These are phyloP conservation scores for Leccinum subtestaceum DNA, from an alignment of 768 basidiomycete genomes.

Conservation along the genomic window DNA sequence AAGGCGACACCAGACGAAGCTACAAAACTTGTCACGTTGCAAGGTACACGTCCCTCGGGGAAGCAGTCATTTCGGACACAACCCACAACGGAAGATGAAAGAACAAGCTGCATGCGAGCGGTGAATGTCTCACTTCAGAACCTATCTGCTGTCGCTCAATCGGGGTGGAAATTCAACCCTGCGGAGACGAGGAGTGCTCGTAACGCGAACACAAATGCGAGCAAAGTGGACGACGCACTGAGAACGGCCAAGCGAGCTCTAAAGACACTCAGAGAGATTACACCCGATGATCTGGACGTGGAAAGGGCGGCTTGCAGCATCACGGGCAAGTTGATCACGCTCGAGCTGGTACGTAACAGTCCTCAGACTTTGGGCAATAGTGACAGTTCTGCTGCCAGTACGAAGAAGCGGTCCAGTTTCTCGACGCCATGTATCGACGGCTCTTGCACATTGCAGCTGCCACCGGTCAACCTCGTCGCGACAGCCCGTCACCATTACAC, in stretches of 20 bases:
- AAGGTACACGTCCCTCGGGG: conserved; percentile 25
- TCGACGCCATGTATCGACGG: conserved; percentile 46
- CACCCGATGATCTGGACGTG: conserved; percentile 54
- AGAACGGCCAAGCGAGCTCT: conserved; percentile 45
- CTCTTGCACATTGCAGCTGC: conserved; percentile 27
- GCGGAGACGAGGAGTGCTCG: conserved; percentile 26
- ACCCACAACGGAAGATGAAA: conserved; percentile 34
- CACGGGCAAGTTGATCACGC: conserved; percentile 58
- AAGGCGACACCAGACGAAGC: conserved; percentile 3
- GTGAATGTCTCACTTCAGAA: conserved; percentile 63
- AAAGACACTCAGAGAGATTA: conserved; percentile 41
- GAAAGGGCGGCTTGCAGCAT: conserved; percentile 73
- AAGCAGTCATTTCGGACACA: conserved; percentile 22
- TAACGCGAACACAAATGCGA: conserved; percentile 24
- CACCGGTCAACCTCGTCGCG: not conserved
- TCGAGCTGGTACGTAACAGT: conserved; percentile 63
- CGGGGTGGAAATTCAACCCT: conserved; percentile 54
- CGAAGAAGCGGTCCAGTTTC: conserved; percentile 44
- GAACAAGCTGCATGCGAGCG: conserved; percentile 52
- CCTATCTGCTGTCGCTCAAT: conserved; percentile 49
- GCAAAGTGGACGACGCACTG: conserved; percentile 34
- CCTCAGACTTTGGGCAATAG: not conserved
- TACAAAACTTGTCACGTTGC: conserved; percentile 27
- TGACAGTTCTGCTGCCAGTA: conserved; percentile 39
- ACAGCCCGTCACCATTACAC: conserved; percentile 16